Evolutionary conservation across 306 rosid genomes (phyloP).

Genomic region (Cyamopsis tetragonoloba): DNA sequence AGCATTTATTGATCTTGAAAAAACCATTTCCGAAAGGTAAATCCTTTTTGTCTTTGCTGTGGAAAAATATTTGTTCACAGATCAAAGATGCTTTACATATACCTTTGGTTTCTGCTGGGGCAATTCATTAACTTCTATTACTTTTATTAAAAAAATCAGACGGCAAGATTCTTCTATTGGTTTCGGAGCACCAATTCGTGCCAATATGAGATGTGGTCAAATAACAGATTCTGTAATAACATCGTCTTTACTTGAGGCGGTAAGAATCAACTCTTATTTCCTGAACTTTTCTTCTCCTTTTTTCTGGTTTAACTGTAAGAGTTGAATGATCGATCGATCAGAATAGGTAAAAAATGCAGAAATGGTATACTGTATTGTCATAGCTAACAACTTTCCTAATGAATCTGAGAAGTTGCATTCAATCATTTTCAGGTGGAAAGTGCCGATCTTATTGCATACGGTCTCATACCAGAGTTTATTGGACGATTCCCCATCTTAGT

Average conservation of each 20-base stretch:
- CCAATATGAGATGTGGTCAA: slow-evolving; percentile 76
- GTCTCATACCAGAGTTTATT: slow-evolving; percentile 97
- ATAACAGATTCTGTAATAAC: slow-evolving; percentile 64
- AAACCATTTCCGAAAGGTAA: slow-evolving; percentile 97
- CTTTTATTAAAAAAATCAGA: slow-evolving; percentile 50
- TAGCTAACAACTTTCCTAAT: slow-evolving; percentile 6
- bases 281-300: not conserved
- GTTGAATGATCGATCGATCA: not conserved
- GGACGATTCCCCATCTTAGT: slow-evolving; percentile 96
- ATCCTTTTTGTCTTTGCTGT: slow-evolving; percentile 2
- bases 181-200: slow-evolving; percentile 94
- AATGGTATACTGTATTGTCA: not conserved
- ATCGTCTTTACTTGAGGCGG: slow-evolving; percentile 85
- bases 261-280: slow-evolving; percentile 35
- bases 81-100: not conserved
- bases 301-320: not conserved
- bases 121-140: not conserved
- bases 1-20: slow-evolving; percentile 92
- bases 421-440: slow-evolving; percentile 80
- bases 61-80: not conserved
- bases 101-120: not conserved
- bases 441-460: slow-evolving; percentile 91
- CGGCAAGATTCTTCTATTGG: slow-evolving; percentile 98
- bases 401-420: slow-evolving; percentile 21
- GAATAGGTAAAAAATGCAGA: not conserved